Conservation (phyloP, 2,329 filamentous ascomycete species). For the Sporothrix euskadiensis region DNA sequence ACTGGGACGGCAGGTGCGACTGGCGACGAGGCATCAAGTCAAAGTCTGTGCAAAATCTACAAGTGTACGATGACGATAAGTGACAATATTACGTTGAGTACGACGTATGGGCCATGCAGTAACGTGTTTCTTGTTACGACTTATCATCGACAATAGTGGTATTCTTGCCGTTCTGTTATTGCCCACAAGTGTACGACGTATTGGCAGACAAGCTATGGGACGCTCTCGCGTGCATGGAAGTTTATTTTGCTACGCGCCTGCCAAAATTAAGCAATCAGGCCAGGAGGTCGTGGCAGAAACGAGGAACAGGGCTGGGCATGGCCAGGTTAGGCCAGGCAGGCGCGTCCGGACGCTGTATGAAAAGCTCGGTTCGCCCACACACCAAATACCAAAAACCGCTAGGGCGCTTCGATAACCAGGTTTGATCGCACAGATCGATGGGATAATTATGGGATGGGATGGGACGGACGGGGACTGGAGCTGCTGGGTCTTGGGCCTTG, state of each 20-base stretch:
- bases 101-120: no score
- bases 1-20: not conserved
- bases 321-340: not conserved
- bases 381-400: not conserved
- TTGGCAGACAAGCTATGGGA: not conserved
- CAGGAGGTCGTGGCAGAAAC: not conserved
- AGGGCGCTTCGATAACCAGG: constrained; percentile 23
- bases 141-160: not conserved
- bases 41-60: not conserved
- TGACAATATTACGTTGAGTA: no score
- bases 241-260: constrained; percentile 8
- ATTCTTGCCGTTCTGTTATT: not conserved
- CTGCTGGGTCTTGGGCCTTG: constrained; percentile 5
- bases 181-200: not conserved
- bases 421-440: constrained; percentile 31
- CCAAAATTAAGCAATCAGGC: not conserved
- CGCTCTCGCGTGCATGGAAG: not conserved
- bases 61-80: no score
- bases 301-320: not conserved
- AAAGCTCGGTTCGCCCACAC: constrained; percentile 8
- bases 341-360: not conserved
- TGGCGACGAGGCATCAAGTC: not conserved
- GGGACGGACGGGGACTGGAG: not conserved
- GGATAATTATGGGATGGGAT: not conserved
- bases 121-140: no score